Base-by-base conservation (phyloP, 2,329 filamentous ascomycete genomes). In the Trichophyton equinum region DNA sequence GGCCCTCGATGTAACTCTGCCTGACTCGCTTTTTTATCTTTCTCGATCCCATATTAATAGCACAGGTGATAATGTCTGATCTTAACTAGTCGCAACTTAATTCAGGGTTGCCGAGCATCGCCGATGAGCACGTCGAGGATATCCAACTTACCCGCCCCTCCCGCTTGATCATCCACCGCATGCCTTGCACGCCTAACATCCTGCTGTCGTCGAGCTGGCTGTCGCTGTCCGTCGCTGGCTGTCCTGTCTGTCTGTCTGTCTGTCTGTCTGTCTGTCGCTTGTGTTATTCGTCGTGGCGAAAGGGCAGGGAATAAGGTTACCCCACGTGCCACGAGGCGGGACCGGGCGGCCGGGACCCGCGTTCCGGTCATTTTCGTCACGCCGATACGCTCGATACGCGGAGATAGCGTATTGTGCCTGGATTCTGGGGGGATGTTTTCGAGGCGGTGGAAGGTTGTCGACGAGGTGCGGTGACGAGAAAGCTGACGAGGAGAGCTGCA, bases 271-370 rank as follows among this genome's bases (percentile, higher is more conserved):
- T 33, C 30, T 22, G 33, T 8, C 11, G 33, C 33, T 38, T 38
- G 33, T 38, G 33, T 38, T 38, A 38, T 38, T 38, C 33, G 33
- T 13, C 40, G 30, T 3, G 25, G 6, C n/a, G 18, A 18, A 13
- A 13, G 9, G 5, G 51, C 51, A 6, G 27, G 51, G 27, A 55
- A 33, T 55, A 55, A 55, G 51, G 51, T 55, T 55, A 55, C 51
- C 51, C 51, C 51, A 55, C 51, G 51, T 55, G 51, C 51, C 51
- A 55, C 51, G 51, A 55, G 51, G 51, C 51, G 51, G 51, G 51
- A 55, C 51, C 51, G 51, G 51, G 51, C 51, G 51, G 51, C 27
- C 51, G 51, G 51, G 51, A 55, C 51, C 51, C 51, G 51, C 51
- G 51, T 55, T 55, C 51, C 51, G 51, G 51, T 55, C 51, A 38